A percentile compares a stretch with the other conserved stretches of the same genome.
Conservation (phyloP, 2,329 filamentous ascomycete species). For the Ilyonectria sp. region DNA sequence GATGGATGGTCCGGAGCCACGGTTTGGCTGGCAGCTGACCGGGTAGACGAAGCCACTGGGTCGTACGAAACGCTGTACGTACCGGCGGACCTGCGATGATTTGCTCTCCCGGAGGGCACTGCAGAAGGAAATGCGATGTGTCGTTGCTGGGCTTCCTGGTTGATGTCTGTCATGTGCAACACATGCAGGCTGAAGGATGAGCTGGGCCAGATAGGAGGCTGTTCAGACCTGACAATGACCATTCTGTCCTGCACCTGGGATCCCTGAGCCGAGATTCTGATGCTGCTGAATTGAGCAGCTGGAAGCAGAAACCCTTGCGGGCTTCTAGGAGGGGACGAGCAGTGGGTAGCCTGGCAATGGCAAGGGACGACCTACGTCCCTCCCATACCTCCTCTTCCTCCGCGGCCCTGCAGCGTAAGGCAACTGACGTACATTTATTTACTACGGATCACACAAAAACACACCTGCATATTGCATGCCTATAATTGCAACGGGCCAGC, state of each 20-base stretch:
- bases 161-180: not conserved
- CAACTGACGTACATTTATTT: slow-evolving; percentile 22
- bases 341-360: not conserved
- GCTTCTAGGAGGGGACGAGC: not conserved
- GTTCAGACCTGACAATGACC: not conserved
- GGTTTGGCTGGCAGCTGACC: slow-evolving; percentile 40
- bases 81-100: slow-evolving; percentile 25
- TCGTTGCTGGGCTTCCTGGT: slow-evolving; percentile 9
- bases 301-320: slow-evolving; percentile 1
- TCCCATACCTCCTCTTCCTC: not conserved
- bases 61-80: slow-evolving; percentile 43
- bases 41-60: slow-evolving; percentile 41
- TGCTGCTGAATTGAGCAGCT: slow-evolving; percentile 11
- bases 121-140: slow-evolving; percentile 22
- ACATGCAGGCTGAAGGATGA: slow-evolving; percentile 16
- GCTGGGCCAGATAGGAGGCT: slow-evolving; percentile 4
- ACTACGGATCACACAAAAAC: slow-evolving; percentile 12
- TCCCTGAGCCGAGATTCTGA: slow-evolving; percentile 13
- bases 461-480: slow-evolving; percentile 5
- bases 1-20: slow-evolving; percentile 29
- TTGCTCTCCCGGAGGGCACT: slow-evolving; percentile 20
- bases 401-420: not conserved
- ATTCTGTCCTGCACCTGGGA: not conserved
- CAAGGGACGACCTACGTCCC: not conserved
- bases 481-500: not conserved